Base-by-base conservation (phyloP, 192 early-diverging fungal genomes). In the Glomus cerebriforme region DNA sequence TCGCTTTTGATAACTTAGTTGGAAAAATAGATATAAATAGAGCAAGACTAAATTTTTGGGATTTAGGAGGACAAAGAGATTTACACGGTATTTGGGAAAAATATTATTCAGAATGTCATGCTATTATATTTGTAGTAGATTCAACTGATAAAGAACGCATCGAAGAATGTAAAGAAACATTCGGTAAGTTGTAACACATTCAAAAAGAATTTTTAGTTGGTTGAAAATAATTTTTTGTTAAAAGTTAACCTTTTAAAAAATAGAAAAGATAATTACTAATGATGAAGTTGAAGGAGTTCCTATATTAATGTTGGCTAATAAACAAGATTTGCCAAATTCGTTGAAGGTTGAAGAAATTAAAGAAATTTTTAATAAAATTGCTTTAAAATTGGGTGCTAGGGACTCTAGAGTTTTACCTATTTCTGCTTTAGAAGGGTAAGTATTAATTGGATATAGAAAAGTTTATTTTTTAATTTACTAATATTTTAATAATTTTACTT, bases 31-130 rank as follows among this genome's bases (percentile, higher is more conserved):
- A 92, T 59, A 85, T 94, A 71, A 85, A 87, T 47, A 81, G 85
- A n/a, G 80, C 89, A 34, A 86, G 92, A 64, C 79, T 99, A 13
- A 96, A 95, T 75, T 98, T 98, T 80, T 94, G 96, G 93, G 98
- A 99, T 85, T 85, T 99, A 35, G 97, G 97, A 5, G 97, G 97
- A 0, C 95, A 97, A 77, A 80, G 85, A 3, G 96, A 98, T 72
- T 83, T 99, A 65, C 95, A 92, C 24, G 84, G 89, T 15, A 93
- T 99, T 67, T 99, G 98, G 98, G 90, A 90, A 72, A 92, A 96
- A 34, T 99, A 99, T 87, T 99, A 96, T 81, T 77, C 86, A 19
- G 98, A 99, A 81, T 92, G 92, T 59, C 98, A 99, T 82, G 98
- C 92, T 0, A 90, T 99, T 45, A 82, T 97, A 39, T 99, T 96